Conservation (phyloP, 2,329 filamentous ascomycete species). For the Xylariaceae sp. region DNA sequence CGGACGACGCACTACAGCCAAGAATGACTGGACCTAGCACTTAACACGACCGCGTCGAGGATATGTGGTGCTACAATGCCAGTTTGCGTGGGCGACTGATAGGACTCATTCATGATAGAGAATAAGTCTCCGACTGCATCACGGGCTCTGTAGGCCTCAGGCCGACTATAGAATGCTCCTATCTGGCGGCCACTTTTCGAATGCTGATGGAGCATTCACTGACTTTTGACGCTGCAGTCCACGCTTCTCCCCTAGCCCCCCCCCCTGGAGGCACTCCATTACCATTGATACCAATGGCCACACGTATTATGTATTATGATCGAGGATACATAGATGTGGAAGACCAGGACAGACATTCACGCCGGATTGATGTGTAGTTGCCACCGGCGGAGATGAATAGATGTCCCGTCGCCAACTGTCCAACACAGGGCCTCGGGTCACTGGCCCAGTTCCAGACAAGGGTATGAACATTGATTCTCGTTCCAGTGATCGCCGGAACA, state of each 20-base stretch:
- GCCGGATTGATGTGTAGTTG: constrained; percentile 18
- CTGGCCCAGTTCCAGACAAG: constrained; percentile 25
- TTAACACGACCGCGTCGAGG: constrained; percentile 14
- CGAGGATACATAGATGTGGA: constrained; percentile 4
- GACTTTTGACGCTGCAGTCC: neutral
- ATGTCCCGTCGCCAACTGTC: constrained; percentile 11
- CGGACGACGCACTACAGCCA: constrained; percentile 14
- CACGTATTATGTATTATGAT: constrained; percentile 1
- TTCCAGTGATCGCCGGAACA: constrained; percentile 32
- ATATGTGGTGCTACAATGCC: constrained; percentile 20
- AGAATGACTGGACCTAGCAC: constrained; percentile 15
- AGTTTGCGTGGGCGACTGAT: constrained; percentile 14
- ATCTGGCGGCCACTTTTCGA: neutral
- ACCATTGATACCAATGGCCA: neutral
- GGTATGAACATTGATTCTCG: constrained; percentile 28
- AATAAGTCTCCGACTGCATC: constrained; percentile 7
- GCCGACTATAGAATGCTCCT: neutral
- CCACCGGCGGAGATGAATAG: constrained; percentile 6
- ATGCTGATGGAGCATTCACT: neutral
- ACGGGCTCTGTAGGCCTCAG: neutral
- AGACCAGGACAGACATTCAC: constrained; percentile 8
- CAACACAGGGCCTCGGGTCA: constrained; percentile 10
- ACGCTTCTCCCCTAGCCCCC: neutral
- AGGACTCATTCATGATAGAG: constrained; percentile 8
- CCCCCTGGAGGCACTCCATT: neutral